A percentile compares a stretch with the other conserved stretches of the same genome.
These are phyloP conservation scores for Ajuga chamaepitys DNA, from an alignment of 257 asterid genomes.

Conservation along the genomic window DNA sequence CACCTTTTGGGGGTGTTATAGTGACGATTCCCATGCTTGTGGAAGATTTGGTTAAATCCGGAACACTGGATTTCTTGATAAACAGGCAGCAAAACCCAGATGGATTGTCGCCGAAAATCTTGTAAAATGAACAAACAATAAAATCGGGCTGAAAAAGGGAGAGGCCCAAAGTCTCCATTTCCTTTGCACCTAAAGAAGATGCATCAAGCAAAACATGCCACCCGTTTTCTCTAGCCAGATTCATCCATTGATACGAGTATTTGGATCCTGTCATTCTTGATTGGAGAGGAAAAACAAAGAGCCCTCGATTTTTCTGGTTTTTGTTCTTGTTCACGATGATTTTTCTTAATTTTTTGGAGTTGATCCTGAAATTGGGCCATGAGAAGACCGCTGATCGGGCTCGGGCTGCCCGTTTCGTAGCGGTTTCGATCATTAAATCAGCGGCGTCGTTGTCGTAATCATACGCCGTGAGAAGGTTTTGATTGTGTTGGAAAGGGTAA, in stretches of 20 bases:
- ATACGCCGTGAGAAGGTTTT: constrained; percentile 46
- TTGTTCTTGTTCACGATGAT: constrained; percentile 26
- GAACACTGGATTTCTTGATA: constrained; percentile 46
- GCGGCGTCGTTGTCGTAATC: constrained; percentile 61
- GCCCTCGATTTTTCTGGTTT: constrained; percentile 27
- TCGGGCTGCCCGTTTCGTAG: constrained; percentile 36
- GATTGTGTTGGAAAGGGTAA: constrained; percentile 48
- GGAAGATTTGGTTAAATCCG: constrained; percentile 24
- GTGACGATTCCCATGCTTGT: constrained; percentile 48
- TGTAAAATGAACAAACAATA: constrained; percentile 58
- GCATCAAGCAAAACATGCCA: constrained; percentile 87
- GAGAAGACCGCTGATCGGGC: constrained; percentile 49
- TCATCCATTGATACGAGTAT: constrained; percentile 85
- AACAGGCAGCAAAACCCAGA: constrained; percentile 73
- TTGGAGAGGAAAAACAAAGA: constrained; percentile 72
- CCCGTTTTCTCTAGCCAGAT: constrained; percentile 63
- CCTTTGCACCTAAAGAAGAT: constrained; percentile 66
- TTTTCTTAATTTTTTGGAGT: constrained; percentile 48
- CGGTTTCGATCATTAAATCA: constrained; percentile 37
- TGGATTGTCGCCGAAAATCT: constrained; percentile 79
- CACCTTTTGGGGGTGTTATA: constrained; percentile 33
- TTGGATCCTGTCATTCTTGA: constrained; percentile 61
- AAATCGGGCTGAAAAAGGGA: constrained; percentile 75
- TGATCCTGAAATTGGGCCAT: constrained; percentile 63
- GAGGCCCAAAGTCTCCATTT: constrained; percentile 86